Conservation (phyloP, 371 early-diverging fungal species). For the Conidiobolus incongruus region DNA sequence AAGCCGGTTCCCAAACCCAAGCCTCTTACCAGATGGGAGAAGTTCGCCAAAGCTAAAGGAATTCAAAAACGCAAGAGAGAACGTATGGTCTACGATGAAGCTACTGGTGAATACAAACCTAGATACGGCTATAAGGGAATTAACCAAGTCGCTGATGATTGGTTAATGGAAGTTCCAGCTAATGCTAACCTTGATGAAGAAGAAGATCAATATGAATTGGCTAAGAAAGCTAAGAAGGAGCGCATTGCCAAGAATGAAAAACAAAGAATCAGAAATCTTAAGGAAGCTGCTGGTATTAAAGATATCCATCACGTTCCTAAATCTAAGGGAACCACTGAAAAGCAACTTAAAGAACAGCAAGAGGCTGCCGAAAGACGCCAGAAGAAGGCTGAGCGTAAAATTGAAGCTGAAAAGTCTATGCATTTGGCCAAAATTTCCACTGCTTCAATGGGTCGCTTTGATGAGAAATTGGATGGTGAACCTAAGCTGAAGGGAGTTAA, state of each 20-base stretch:
- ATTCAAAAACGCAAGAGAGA: slow-evolving; percentile 77
- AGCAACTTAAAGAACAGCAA: slow-evolving; percentile 10
- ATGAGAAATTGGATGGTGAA: slow-evolving; percentile 49
- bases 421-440: slow-evolving; percentile 49
- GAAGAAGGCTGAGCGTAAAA: slow-evolving; percentile 28
- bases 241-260: slow-evolving; percentile 68
- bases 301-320: slow-evolving; percentile 16
- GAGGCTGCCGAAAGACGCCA: slow-evolving; percentile 15
- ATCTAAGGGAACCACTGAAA: slow-evolving; percentile 7
- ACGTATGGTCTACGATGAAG: slow-evolving; percentile 74
- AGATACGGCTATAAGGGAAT: slow-evolving; percentile 84
- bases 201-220: slow-evolving; percentile 62
- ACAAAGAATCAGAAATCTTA: slow-evolving; percentile 59
- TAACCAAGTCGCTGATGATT: slow-evolving; percentile 52
- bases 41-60: slow-evolving; percentile 95
- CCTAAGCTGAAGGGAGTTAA: slow-evolving; percentile 57
- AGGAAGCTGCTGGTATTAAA: slow-evolving; percentile 36
- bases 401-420: slow-evolving; percentile 36
- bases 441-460: slow-evolving; percentile 79
- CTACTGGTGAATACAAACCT: slow-evolving; percentile 61
- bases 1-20: slow-evolving; percentile 81
- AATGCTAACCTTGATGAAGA: slow-evolving; percentile 55
- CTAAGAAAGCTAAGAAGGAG: slow-evolving; percentile 60
- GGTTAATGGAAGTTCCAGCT: slow-evolving; percentile 79
- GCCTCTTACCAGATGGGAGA: slow-evolving; percentile 93